phyloP scores from a whole-genome alignment of 331 rosid species.

The Acacia pycnantha region DNA sequence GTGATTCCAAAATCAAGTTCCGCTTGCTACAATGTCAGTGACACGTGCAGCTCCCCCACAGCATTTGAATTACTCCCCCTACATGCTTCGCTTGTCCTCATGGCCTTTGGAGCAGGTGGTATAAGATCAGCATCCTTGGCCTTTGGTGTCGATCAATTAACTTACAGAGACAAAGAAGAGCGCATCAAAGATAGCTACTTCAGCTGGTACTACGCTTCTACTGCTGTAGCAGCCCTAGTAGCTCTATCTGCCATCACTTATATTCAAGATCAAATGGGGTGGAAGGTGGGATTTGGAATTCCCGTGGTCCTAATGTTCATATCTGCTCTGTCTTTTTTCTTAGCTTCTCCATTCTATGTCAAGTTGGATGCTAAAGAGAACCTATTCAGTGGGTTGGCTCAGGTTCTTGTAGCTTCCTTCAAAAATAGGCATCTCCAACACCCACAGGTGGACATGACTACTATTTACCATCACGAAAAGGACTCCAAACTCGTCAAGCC shows the following conservation, averaged over 20 bases:
- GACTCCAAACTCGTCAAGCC: neutral
- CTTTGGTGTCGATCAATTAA: neutral
- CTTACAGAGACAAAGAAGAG: neutral
- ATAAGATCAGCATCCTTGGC: neutral
- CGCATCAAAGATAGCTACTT: neutral
- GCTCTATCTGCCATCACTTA: neutral
- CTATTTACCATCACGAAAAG: neutral
- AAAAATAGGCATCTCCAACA: neutral
- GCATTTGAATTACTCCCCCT: neutral
- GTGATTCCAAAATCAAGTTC: neutral
- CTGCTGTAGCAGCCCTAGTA: neutral
- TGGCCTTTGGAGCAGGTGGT: neutral
- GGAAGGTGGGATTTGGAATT: neutral
- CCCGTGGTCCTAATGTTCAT: neutral
- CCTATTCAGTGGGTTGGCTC: neutral
- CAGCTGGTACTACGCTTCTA: neutral
- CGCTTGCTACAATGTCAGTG: neutral
- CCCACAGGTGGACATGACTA: neutral
- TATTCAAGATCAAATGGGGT: neutral
- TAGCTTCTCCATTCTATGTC: neutral
- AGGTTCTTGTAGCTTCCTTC: neutral
- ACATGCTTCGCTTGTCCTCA: neutral
- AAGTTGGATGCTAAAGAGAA: neutral
- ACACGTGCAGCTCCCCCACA: neutral
- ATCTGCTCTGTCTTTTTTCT: neutral